Base-by-base conservation (phyloP, 495 filamentous ascomycete species). In the Penicillium flavigenum region DNA sequence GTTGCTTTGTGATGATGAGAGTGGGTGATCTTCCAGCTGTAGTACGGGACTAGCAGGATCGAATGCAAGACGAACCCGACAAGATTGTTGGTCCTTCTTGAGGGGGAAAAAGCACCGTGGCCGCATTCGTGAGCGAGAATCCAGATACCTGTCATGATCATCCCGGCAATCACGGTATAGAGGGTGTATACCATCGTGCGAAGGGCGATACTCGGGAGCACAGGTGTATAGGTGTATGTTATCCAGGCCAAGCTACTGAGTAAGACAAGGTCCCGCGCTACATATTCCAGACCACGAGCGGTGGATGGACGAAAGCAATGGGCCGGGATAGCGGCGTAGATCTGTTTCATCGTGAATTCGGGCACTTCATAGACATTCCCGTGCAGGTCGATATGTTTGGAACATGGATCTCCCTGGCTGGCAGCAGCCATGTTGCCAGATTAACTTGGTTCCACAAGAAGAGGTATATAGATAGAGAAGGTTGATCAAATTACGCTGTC, bases 91-190 rank as follows among this genome's bases (percentile, higher is more conserved):
- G 86, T 66, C 32, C 47, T 69, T 61, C 79, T 76, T 36, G 71
- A 79, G 8, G 74, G 64, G 19, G 84, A 87, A 72, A 87, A 87
- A 8, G 36, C 41, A n/a, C 56, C 43, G 24, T 58, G 90, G 58
- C 90, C 90, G 69, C 89, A 94, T 76, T 95, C 90, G 72, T 94
- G 90, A 19, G 89, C 89, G 45, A 95, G 74, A 46, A 94, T 87
- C 90, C 90, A 95, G 24, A 90, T 64, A 47, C 90, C 90, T 29
- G 90, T 93, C 51, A 81, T 87, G 67, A 88, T 87, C 32, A 90
- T 80, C 44, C 90, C 89, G 68, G 93, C 88, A 26, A 87, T 54
- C 70, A 91, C 77, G 38, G 86, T 83, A 68, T 95, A 93, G 58
- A 74, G 34, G 34, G 34, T 36, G 34, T 36, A 36, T 36, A 16